Conservation (phyloP, 305 asterid genomes). For the Solanum hybrid region DNA sequence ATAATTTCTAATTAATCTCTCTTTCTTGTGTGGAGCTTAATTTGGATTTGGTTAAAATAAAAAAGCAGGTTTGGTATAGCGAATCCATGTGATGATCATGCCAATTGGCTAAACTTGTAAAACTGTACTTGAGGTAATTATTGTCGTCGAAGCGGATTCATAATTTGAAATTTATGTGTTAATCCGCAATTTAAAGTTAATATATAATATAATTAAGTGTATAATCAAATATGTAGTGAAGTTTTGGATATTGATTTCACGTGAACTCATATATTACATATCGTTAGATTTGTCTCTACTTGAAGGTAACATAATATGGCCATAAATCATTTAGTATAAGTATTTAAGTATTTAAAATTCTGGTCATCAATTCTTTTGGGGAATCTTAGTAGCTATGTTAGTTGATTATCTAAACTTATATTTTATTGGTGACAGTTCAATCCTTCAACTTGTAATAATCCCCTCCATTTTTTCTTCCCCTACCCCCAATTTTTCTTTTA, state of each 20-base stretch:
- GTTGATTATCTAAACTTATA: background rate
- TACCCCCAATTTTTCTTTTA: background rate
- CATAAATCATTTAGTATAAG: background rate
- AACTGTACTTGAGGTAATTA: background rate
- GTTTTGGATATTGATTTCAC: background rate
- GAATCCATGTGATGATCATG: background rate
- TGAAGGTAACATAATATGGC: background rate
- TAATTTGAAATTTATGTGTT: background rate
- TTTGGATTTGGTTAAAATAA: background rate
- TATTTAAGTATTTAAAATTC: background rate
- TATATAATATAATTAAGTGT: background rate
- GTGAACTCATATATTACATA: background rate
- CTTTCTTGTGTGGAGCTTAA: background rate
- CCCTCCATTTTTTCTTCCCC: background rate
- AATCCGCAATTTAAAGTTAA: background rate
- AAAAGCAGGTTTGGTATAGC: background rate
- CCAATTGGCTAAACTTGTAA: background rate
- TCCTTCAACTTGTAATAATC: background rate
- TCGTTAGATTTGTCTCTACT: background rate
- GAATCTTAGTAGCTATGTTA: background rate
- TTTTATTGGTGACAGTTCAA: background rate
- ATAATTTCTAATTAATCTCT: background rate
- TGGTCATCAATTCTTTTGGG: background rate
- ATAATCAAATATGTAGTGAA: background rate
- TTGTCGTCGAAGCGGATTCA: fast-evolving